Percentiles rank a stretch among this genome's conserved stretches.
These are phyloP conservation scores for Scytalidium sp. DNA, from an alignment of 2,329 filamentous ascomycete genomes.

Conservation along the genomic window DNA sequence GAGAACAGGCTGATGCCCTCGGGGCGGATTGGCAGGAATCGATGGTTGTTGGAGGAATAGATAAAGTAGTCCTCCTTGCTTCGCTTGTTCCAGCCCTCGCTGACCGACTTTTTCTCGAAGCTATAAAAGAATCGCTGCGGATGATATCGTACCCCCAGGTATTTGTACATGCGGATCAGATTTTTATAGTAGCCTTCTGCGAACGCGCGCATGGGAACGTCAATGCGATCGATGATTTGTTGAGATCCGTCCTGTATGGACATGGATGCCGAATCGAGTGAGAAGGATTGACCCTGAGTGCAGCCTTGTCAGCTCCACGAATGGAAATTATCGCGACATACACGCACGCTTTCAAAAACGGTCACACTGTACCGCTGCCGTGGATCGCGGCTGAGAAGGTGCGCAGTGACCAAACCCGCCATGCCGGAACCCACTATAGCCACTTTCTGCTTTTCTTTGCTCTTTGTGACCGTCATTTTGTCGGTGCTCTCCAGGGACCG, in stretches of 20 bases:
- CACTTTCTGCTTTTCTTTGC: constrained; percentile 25
- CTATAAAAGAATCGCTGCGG: constrained; percentile 51
- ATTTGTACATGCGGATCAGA: constrained; percentile 52
- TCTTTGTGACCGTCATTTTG: constrained; percentile 4
- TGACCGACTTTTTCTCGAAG: constrained; percentile 36
- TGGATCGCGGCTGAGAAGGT: constrained; percentile 38
- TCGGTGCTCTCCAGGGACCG: background rate
- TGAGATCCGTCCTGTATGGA: constrained; percentile 25
- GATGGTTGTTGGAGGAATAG: constrained; percentile 53
- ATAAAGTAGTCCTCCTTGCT: constrained; percentile 40
- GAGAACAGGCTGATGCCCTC: constrained; percentile 29
- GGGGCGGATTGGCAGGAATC: constrained; percentile 40
- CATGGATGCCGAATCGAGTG: constrained; percentile 42
- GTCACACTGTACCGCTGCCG: constrained; percentile 37
- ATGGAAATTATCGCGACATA: constrained; percentile 1
- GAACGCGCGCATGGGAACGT: constrained; percentile 50
- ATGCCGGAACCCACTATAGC: constrained; percentile 47
- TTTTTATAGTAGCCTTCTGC: constrained; percentile 52
- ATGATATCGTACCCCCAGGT: constrained; percentile 48
- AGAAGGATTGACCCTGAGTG: constrained; percentile 38
- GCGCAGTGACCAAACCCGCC: constrained; percentile 44
- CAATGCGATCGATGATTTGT: constrained; percentile 32
- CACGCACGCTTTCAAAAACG: constrained; percentile 41
- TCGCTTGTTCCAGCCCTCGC: constrained; percentile 8
- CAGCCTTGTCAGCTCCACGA: background rate